These are phyloP conservation scores for Gnomoniopsis sp. DNA, from an alignment of 2,329 filamentous ascomycete genomes.

Conservation along the genomic window DNA sequence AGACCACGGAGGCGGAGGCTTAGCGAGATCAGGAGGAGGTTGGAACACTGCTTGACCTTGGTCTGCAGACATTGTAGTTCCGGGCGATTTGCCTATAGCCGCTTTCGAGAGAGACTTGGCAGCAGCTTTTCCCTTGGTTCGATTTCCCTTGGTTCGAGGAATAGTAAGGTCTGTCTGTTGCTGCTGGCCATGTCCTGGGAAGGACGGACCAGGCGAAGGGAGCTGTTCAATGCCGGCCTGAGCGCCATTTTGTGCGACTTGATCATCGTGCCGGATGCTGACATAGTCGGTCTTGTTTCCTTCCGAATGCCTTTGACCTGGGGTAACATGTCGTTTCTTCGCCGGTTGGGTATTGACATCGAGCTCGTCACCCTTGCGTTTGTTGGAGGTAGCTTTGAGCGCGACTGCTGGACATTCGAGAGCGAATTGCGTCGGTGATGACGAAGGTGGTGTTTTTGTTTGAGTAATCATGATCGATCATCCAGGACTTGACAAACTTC, in stretches of 20 bases:
- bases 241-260: too few relatives aligned
- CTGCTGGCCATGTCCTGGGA: too few relatives aligned
- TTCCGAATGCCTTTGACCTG: neutral
- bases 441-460: conserved; percentile 10
- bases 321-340: neutral
- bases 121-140: neutral
- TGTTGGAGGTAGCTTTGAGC: neutral
- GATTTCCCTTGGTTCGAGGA: too few relatives aligned
- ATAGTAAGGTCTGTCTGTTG: neutral
- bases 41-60: too few relatives aligned
- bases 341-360: neutral
- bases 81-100: neutral
- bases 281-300: neutral
- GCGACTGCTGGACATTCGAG: neutral
- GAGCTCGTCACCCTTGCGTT: neutral
- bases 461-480: conserved; percentile 2
- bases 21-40: neutral
- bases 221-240: neutral
- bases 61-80: neutral
- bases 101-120: conserved; percentile 3
- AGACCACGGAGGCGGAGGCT: neutral
- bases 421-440: conserved; percentile 3
- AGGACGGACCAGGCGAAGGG: too few relatives aligned
- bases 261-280: neutral
- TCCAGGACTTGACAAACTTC: too few relatives aligned